A percentile compares a stretch with the other conserved stretches of the same genome.
Evolutionary conservation across 1,139 yeast species (phyloP).

Genomic region (Magnusiomyces paraingens): DNA sequence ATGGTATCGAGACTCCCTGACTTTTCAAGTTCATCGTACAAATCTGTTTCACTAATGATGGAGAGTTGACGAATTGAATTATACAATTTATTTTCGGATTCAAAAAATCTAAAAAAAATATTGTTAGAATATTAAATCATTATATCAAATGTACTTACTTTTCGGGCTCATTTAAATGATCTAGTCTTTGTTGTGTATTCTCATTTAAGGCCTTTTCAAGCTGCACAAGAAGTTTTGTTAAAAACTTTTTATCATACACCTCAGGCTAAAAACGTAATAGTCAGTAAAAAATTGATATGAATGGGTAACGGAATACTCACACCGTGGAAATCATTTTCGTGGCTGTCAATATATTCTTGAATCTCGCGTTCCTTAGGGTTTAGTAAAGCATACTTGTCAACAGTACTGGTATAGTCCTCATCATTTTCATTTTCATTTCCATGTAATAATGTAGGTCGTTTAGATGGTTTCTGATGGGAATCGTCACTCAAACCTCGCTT

Average conservation of each 20-base stretch:
- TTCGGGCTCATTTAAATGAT: conserved; percentile 31
- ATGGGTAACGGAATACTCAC: not conserved
- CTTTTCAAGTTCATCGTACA: conserved; percentile 24
- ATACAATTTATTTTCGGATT: conserved; percentile 29
- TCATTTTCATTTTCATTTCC: not conserved
- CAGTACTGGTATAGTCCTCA: not conserved
- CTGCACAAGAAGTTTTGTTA: conserved; percentile 22
- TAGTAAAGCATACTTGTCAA: not conserved
- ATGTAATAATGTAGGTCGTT: not conserved
- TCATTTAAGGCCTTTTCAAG: conserved; percentile 26
- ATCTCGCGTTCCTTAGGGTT: conserved; percentile 10
- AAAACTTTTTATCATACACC: conserved; percentile 22
- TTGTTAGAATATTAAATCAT: not conserved
- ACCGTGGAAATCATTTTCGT: conserved; percentile 2
- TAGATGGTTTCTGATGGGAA: not conserved
- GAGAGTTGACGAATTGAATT: conserved; percentile 31
- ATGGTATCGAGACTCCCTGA: conserved; percentile 24
- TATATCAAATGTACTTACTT: conserved; percentile 20
- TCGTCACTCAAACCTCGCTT: not conserved
- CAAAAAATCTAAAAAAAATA: conserved; percentile 18
- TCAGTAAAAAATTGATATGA: not conserved
- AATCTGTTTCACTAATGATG: conserved; percentile 26
- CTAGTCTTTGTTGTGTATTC: conserved; percentile 31
- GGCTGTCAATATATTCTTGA: conserved; percentile 14
- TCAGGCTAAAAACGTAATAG: conserved; percentile 13